Evolutionary conservation across 1,284 basidiomycete genomes (phyloP).

Genomic region (Tilletia caries): DNA sequence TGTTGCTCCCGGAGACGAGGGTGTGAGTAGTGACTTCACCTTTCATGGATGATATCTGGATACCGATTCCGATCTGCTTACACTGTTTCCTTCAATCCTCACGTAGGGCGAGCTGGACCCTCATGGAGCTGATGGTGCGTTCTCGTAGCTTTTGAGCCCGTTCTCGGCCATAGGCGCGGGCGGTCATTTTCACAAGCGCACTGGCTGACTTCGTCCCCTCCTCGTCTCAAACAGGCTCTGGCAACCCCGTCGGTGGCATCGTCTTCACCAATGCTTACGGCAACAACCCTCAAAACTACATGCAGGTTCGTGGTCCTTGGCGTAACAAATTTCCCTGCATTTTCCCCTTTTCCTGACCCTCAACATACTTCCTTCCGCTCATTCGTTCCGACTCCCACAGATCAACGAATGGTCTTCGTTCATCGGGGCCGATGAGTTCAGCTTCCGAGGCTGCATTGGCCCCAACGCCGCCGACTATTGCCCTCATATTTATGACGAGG

Average conservation of each 20-base stretch:
- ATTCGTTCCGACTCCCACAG: too few relatives aligned
- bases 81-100: too few relatives aligned
- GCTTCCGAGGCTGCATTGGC: slow-evolving; percentile 34
- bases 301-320: background rate
- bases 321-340: too few relatives aligned
- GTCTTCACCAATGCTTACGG: slow-evolving; percentile 31
- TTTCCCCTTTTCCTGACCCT: too few relatives aligned
- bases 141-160: too few relatives aligned
- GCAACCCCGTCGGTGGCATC: slow-evolving; percentile 37
- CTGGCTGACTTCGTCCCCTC: too few relatives aligned
- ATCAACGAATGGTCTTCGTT: slow-evolving; percentile 29
- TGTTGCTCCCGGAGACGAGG: slow-evolving; percentile 46
- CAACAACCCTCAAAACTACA: slow-evolving; percentile 22
- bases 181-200: too few relatives aligned
- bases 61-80: too few relatives aligned
- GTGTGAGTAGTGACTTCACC: slow-evolving; percentile 32
- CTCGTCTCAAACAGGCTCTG: slow-evolving; percentile 22
- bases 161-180: too few relatives aligned
- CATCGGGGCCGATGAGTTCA: slow-evolving; percentile 33
- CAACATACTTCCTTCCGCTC: too few relatives aligned
- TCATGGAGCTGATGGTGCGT: slow-evolving; percentile 31
- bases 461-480: slow-evolving; percentile 25
- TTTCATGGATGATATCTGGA: too few relatives aligned
- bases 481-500: slow-evolving; percentile 37
- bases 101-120: slow-evolving; percentile 53